Evolutionary conservation across 2,329 filamentous ascomycete genomes (phyloP), one percentile per base, ranked within the genome.

Genomic region (Aspergillus floridensis): DNA sequence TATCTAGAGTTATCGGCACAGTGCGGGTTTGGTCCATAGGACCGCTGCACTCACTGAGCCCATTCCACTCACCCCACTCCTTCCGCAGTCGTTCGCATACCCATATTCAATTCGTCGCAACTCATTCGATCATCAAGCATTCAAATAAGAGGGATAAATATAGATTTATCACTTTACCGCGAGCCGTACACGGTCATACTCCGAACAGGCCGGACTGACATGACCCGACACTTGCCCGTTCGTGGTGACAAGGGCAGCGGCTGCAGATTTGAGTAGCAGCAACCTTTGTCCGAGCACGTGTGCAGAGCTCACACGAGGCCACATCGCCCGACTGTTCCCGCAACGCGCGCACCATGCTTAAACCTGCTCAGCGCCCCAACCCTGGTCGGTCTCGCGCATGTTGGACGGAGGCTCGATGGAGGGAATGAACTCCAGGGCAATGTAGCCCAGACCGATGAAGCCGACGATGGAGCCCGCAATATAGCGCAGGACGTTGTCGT

Each of bases 381-480:
- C 86, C 66, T 84, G 83, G 70, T 91, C 88, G 64, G 86, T 86
- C 75, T 91, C 89, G 74, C 89, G 86, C 89, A 92, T 92, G 81
- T 91, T 92, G 74, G 86, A 84, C 10, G 90, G 90, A 52, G 89
- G 88, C 77, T 92, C 89, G 72, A 92, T 90, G 63, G 88, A 89
- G 31, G 89, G 89, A 64, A 91, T 80, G 75, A 90, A 92, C 76
- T 92, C 89, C 72, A 92, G 84, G 51, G 79, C 87, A 65, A 84
- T 79, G 79, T 98, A 99, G 63, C 75, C 89, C 62, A 97, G 72
- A 68, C 95, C 95, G 64, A 91, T 80, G 55, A 95, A 69, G 54
- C 88, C 92, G 66, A 98, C 83, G 67, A 96, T 82, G 54, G 86
- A 84, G 66, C 92, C 95, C 24, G 91, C 86, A 59, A 96, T 86